Base-by-base conservation (phyloP, 75 land plant species). In the Pinus taeda region DNA sequence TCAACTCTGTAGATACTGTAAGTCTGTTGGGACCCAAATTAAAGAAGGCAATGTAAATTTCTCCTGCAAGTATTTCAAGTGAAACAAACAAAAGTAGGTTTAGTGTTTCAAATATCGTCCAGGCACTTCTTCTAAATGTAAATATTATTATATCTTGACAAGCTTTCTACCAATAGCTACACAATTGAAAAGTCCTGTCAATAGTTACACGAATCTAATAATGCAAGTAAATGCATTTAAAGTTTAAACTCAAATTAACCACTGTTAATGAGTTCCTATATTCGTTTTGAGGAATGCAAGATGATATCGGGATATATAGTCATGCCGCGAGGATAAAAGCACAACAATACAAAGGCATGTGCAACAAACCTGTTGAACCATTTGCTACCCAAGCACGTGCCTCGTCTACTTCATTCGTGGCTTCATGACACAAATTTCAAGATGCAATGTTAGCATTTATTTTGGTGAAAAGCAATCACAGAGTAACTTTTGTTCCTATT, bases 1-100 rank as follows among this genome's bases (percentile, higher is more conserved):
- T 58, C 49, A 82, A 60, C 24, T 75, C 79, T 36, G 85, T 77
- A 20, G 93, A 84, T 64, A 92, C 79, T 22, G 58, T 49, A 22
- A 86, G 79, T 36, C 45, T 82, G 13, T 60, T 67, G 0, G 78
- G 7, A 22, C 80, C 84, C 37, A 94, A 78, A 71, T 94, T 94
- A 88, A 94, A 94, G 66, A 94, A 87, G 3, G 94, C 85, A 71
- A 90, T 71, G 74, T 94, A 94, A 33, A 79, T 69, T 77, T 90
- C 88, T 33, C 93, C 97, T 94, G 81, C 18, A 74, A 30, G 36
- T 61, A 15, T 22, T 59, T 42, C 74, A 56, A 22, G 65, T 36
- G 5, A 15, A 79, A 26, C 18, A 75, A 53, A 53, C n/a, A n/a
- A 39, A 58, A 65, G 1, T 22, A 75, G 21, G 30, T 15, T 55